Base-by-base conservation (phyloP, 768 basidiomycete genomes). In the Pisolithus marmoratus region DNA sequence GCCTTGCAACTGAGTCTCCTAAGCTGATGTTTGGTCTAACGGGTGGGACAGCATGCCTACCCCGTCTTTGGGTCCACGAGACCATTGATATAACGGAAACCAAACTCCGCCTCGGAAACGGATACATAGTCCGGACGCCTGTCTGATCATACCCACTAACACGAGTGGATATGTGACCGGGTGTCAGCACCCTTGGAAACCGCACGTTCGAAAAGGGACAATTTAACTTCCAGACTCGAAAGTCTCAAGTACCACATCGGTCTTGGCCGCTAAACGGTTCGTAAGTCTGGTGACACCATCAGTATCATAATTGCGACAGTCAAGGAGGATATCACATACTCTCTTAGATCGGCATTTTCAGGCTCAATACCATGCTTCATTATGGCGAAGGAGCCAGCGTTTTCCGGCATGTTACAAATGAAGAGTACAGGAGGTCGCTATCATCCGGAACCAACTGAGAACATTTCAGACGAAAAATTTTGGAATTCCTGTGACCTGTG, bases 81-180 rank as follows among this genome's bases (percentile, higher is more conserved):
- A 1, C 85, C 84, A 49, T 87, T 87, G 60, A 87, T 85, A 60
- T 80, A 83, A 4, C 85, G 74, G 63, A 87, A 87, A 3, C 85
- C 84, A 2, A 84, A 82, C 54, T 87, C 84, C 0, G 84, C 85
- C 68, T 87, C 85, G 56, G 84, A 87, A 3, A 87, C 84, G 5
- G 85, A 83, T 2, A 85, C 84, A 54, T 83, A 87, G 19, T 85
- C 84, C 5, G 84, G 84, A 11, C 83, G 77, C 85, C 85, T 0
- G 83, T 85, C 59, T 87, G 85, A 3, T 85, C 85, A 56, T 85
- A 87, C 8, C 85, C 85, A 55, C 83, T 84, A 19, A 87, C 82
- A 55, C 94, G 90, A 7, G 93, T 95, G 63, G 90, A 94, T 60
- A 97, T 90, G 52, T 87, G 56, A 12, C 38, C 31, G 40, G 14